Percentiles rank a stretch among this genome's conserved stretches.
These are phyloP conservation scores for Pichia sp. DNA, from an alignment of 1,139 yeast species.

Conservation along the genomic window DNA sequence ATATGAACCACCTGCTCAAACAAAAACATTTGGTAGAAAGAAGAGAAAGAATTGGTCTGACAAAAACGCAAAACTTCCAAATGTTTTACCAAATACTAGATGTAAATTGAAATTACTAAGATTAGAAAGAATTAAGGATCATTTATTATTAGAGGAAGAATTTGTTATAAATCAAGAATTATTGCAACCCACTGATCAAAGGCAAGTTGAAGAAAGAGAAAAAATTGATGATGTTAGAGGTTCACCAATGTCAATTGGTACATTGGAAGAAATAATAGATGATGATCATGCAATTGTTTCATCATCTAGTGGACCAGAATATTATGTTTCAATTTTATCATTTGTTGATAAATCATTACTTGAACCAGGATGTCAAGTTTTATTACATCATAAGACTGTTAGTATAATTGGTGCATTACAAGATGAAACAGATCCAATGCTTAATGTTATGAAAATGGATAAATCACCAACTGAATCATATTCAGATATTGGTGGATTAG, in stretches of 20 bases:
- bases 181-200: constrained; percentile 92
- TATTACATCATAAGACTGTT: constrained; percentile 91
- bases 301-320: constrained; percentile 93
- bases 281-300: constrained; percentile 99
- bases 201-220: constrained; percentile 92
- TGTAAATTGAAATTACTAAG: constrained; percentile 86
- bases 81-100: constrained; percentile 86
- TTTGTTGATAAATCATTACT: constrained; percentile 94
- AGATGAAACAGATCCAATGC: constrained; percentile 98
- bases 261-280: constrained; percentile 92
- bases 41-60: constrained; percentile 84
- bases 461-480: constrained; percentile 90
- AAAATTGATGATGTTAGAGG: constrained; percentile 96
- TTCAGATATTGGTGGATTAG: constrained; percentile 97
- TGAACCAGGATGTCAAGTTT: constrained; percentile 98
- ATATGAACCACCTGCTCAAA: constrained; percentile 97
- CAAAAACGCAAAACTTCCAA: constrained; percentile 79
- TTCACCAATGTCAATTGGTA: constrained; percentile 94
- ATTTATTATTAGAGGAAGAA: constrained; percentile 89
- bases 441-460: constrained; percentile 97
- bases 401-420: constrained; percentile 92
- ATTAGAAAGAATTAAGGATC: constrained; percentile 96
- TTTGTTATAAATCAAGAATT: constrained; percentile 93
- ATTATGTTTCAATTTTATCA: constrained; percentile 92
- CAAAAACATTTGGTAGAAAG: constrained; percentile 76